Evolutionary conservation across 768 basidiomycete species (phyloP), one percentile per base, ranked within the genome.

Genomic region (Cytidiella melzeri): DNA sequence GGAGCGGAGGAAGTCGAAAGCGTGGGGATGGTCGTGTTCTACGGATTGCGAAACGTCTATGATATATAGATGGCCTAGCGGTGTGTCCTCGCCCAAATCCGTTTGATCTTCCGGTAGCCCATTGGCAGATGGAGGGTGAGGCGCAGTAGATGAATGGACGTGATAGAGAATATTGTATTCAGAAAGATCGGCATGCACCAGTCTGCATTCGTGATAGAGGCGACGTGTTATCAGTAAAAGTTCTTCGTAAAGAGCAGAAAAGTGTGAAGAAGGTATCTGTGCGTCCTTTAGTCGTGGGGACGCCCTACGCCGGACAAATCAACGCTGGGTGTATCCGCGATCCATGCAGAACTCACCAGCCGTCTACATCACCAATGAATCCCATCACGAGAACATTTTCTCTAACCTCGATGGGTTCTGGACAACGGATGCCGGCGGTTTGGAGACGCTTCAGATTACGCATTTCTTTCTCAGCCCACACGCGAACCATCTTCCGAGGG

Each of bases 401-500:
- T 49, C 93, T 79, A 7, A 96, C 92, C 63, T 98, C 96, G 15
- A 94, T 58, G 2, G 93, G 90, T 41, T 89, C 86, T 1, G 96
- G 96, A 53, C 88, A 90, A 41, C 76, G 75, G 44, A 99, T 80
- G 0, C 89, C 93, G 18, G 90, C 90, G n/a, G 82, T 69, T 7
- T 79, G 74, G 41, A 99, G 69, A 26, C 96, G 79, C 62, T 87
- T 85, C 53, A 99, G 70, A 64, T 99, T 99, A 20, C 96, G 82
- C 86, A 97, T 87, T 67, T 99, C 96, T 69, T 99, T 99, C 68
- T 99, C 96, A 2, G 96, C 96, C 96, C 96, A 99, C 3, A 98
- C 67, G 13, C 92, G 79, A 18, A 99, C 94, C 95, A 99, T 98
- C 70, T 99, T 99, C 23, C 96, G 81, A 13, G 96, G 95, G 63